A percentile compares a stretch with the other conserved stretches of the same genome.
Evolutionary conservation across 768 basidiomycete genomes (phyloP).

Genomic region (Panaeolus cyanescens): DNA sequence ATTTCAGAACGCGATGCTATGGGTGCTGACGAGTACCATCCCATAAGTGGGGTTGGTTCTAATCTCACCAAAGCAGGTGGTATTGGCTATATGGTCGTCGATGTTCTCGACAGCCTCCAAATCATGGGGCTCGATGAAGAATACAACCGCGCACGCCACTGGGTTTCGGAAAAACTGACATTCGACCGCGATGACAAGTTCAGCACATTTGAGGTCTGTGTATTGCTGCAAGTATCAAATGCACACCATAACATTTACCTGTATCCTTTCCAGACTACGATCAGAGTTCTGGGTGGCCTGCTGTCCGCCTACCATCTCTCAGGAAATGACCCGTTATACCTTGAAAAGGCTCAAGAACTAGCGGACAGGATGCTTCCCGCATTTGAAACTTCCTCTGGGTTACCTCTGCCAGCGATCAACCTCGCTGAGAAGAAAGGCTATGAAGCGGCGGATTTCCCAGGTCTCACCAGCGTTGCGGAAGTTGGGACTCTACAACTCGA

Average conservation of each 20-base stretch:
- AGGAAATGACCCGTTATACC: slow-evolving; percentile 62
- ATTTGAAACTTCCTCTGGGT: slow-evolving; percentile 80
- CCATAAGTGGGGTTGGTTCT: slow-evolving; percentile 69
- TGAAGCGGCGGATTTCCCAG: slow-evolving; percentile 57
- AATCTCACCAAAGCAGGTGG: slow-evolving; percentile 81
- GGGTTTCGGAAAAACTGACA: slow-evolving; percentile 68
- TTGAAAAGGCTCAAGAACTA: slow-evolving; percentile 79
- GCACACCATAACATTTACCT: background rate
- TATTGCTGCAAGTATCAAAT: background rate
- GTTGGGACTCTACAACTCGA: slow-evolving; percentile 90
- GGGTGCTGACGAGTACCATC: slow-evolving; percentile 93
- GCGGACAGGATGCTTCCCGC: slow-evolving; percentile 83
- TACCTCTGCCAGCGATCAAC: slow-evolving; percentile 83
- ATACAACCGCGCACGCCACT: slow-evolving; percentile 73
- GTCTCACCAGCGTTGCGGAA: slow-evolving; percentile 80
- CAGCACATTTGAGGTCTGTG: slow-evolving; percentile 87
- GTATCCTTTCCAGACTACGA: slow-evolving; percentile 67
- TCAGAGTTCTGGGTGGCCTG: slow-evolving; percentile 88
- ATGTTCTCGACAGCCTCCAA: slow-evolving; percentile 85
- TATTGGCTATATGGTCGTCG: slow-evolving; percentile 88
- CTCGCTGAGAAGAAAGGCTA: slow-evolving; percentile 62
- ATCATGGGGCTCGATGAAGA: slow-evolving; percentile 84
- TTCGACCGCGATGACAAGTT: slow-evolving; percentile 81
- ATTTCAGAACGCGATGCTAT: slow-evolving; percentile 81
- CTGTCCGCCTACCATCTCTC: slow-evolving; percentile 85